Evolutionary conservation across 371 early-diverging fungal genomes (phyloP), one percentile per base, ranked within the genome.

Genomic region (Batkoa obscura): DNA sequence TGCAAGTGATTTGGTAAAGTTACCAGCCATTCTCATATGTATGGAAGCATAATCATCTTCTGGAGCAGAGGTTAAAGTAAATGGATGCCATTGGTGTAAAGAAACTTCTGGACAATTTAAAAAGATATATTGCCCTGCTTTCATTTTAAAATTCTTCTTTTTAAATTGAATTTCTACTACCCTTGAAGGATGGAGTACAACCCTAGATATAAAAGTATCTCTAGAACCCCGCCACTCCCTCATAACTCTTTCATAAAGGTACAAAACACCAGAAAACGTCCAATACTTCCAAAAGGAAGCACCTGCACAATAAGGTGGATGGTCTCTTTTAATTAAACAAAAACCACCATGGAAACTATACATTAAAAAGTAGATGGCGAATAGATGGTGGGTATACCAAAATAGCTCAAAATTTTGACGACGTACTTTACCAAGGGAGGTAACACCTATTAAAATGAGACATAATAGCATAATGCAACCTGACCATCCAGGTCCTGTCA

Each of bases 351-450:
- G 90, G 63, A 86, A 72, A 6, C 87, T 71, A 35, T 78, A 75
- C 48, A 78, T 74, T 47, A 73, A 81, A 68, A 88, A 85, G 67
- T 83, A 86, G 57, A 86, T 62, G 54, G 84, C 67, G 59, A 86
- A 88, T 49, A 87, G 68, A 61, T 89, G 90, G 66, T 89, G 90
- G 53, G 80, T 73, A 65, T 84, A 85, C 84, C 84, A 88, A 62
- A 89, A 89, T 58, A 72, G 51, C 64, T 89, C 86, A 66, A 85
- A 88, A 66, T 83, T 69, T 64, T 71, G 71, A 37, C 73, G 58
- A 13, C 84, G 69, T 34, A 82, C 72, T 23, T 68, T 69, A 17
- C 74, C 70, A 17, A 72, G 50, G 10, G 85, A 80, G 0, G 84
- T 79, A 9, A 77, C 67, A 38, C 75, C 74, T 70, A 89, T 88